Evolutionary conservation across 2,329 filamentous ascomycete species (phyloP).

Genomic region (Verticillium isaacii): DNA sequence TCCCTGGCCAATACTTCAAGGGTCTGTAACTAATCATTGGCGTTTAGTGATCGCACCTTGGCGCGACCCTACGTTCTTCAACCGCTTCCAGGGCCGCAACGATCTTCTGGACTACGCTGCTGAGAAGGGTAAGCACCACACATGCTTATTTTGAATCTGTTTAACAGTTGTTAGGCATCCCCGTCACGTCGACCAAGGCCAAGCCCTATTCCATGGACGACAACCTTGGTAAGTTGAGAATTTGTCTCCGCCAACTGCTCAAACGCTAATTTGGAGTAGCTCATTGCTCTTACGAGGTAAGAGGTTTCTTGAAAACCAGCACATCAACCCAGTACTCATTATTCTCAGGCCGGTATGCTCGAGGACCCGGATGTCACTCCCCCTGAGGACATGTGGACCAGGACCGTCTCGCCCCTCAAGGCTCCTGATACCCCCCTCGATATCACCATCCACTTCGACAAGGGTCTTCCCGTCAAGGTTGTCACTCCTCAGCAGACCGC

Average conservation of each 20-base stretch:
- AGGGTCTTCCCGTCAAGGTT: slow-evolving; percentile 60
- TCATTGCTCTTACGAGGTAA: slow-evolving; percentile 67
- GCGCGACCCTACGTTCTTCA: slow-evolving; percentile 65
- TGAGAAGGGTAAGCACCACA: slow-evolving; percentile 30
- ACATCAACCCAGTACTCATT: background rate
- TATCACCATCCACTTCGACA: slow-evolving; percentile 61
- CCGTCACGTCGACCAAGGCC: slow-evolving; percentile 62
- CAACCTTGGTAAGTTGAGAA: slow-evolving; percentile 39
- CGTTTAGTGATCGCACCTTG: slow-evolving; percentile 63
- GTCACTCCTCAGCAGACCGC: slow-evolving; percentile 19
- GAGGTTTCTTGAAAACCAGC: background rate
- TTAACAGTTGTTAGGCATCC: slow-evolving; percentile 46
- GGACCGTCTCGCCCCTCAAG: slow-evolving; percentile 49
- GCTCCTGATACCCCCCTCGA: slow-evolving; percentile 61
- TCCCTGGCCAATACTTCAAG: background rate
- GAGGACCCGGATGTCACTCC: slow-evolving; percentile 55
- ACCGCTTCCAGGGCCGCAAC: slow-evolving; percentile 65
- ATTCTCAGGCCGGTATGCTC: slow-evolving; percentile 53
- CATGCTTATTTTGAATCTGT: background rate
- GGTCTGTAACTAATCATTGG: background rate
- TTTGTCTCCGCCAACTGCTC: background rate
- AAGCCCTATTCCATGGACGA: slow-evolving; percentile 46
- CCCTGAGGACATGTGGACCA: slow-evolving; percentile 68
- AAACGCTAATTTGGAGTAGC: slow-evolving; percentile 44
- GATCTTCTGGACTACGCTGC: slow-evolving; percentile 70